Base-by-base conservation (phyloP, 2,329 filamentous ascomycete genomes). In the Ophiostoma populinum region DNA sequence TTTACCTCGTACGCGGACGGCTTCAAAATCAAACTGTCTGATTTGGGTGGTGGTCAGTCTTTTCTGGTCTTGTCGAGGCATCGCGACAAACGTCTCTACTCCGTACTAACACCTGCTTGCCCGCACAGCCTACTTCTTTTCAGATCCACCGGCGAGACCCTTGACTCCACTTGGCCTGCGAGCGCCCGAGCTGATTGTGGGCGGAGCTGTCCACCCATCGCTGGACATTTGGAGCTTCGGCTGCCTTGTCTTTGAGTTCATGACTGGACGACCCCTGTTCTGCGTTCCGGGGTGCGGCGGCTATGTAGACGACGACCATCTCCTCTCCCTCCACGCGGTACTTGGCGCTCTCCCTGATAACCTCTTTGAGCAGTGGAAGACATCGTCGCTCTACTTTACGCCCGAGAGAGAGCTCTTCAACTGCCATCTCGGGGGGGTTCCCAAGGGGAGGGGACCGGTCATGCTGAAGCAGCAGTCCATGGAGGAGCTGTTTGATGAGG, bases 21-120 rank as follows among this genome's bases (percentile, higher is more conserved):
- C 15, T 30, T 38, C 18, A 18, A 34, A 16, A 20, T 38, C 20
- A 38, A 38, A 21, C 26, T 38, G 6, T 29, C 31, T 3, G 36
- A 38, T 16, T 8, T 34, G 11, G 36, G 30, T 5, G 36, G 19
- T 10, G 8, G 36, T 38, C 11, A 13, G 30, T 34, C n/a, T 62
- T 0, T 42, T 62, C n/a, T 24, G 1, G 17, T 16, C 2, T 27
- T 20, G 13, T 7, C 56, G 10, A 3, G 32, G 6, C 10, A n/a
- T n/a, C n/a, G n/a, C n/a, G n/a, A n/a, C n/a, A n/a, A n/a, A n/a
- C n/a, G n/a, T n/a, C n/a, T n/a, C n/a, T n/a, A n/a, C n/a, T n/a
- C n/a, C n/a, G n/a, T n/a, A n/a, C n/a, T 13, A 8, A n/a, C 19
- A 12, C 11, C 3, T 21, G n/a, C 26, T 36, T 9, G 24, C 15